phyloP scores from a whole-genome alignment of 192 early-diverging fungal species.

The Chytriomyces sp. region DNA sequence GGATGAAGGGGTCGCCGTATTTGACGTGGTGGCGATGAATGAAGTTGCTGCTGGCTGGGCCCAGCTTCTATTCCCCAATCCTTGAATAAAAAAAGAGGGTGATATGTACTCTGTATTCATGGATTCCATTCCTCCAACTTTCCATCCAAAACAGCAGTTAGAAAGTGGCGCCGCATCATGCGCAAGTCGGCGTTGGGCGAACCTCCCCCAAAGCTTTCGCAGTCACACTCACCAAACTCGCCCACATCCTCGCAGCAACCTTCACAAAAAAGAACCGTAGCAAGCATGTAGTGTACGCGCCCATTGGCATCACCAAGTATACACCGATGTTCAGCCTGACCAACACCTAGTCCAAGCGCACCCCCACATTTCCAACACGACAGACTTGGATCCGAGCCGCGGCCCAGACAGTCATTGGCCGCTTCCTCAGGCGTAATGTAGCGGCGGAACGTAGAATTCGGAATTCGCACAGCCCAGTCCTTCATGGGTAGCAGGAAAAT shows the following conservation, averaged over 20 bases:
- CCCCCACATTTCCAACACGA: too few species aligned
- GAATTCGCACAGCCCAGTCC: too few species aligned
- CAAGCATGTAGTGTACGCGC: neutral
- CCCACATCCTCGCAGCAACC: neutral
- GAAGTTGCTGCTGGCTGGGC: neutral
- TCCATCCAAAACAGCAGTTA: neutral
- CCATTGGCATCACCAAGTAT: neutral
- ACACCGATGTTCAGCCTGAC: neutral
- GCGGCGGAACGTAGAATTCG: too few species aligned
- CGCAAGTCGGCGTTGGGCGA: neutral
- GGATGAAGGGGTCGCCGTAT: slow-evolving; percentile 60
- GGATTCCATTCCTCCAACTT: too few species aligned
- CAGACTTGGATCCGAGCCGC: too few species aligned
- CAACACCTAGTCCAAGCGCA: too few species aligned
- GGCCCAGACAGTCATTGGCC: too few species aligned
- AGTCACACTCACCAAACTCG: neutral
- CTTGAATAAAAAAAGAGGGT: too few species aligned
- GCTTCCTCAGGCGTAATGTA: too few species aligned
- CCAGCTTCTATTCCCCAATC: neutral
- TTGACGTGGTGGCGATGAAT: neutral
- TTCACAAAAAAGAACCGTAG: neutral
- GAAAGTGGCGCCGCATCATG: neutral
- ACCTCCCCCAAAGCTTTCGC: neutral
- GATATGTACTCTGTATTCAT: too few species aligned
- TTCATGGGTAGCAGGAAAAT: too few species aligned